phyloP scores from a whole-genome alignment of 176 grass and related monocot species.

The Phyllostachys edulis region DNA sequence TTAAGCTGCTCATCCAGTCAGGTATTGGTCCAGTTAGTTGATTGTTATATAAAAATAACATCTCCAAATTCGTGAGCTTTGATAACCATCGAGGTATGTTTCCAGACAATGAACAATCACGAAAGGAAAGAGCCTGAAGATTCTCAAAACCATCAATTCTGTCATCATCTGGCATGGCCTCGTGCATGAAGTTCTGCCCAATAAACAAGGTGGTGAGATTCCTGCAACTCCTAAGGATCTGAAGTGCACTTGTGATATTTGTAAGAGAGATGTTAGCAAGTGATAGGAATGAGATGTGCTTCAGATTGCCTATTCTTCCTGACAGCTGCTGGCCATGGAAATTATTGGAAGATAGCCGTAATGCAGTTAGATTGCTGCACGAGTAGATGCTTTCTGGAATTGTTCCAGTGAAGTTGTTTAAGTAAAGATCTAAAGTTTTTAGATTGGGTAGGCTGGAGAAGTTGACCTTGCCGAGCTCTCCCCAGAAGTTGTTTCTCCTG shows the following conservation, averaged over 20 bases:
- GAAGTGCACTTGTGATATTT: constrained; percentile 38
- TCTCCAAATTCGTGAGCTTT: constrained; percentile 31
- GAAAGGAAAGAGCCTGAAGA: constrained; percentile 15
- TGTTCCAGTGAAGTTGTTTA: constrained; percentile 33
- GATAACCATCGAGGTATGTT: constrained; percentile 43
- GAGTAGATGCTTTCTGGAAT: constrained; percentile 58
- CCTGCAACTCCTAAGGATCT: constrained; percentile 27
- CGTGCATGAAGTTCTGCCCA: constrained; percentile 13
- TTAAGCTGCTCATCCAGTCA: constrained; percentile 40
- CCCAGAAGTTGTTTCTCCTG: constrained; percentile 30
- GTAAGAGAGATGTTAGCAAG: constrained; percentile 11
- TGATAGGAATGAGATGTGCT: constrained; percentile 40
- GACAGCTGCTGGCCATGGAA: constrained; percentile 31
- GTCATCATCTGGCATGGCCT: too few species aligned
- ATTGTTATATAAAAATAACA: constrained; percentile 37
- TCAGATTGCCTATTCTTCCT: constrained; percentile 24
- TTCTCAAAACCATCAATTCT: too few species aligned
- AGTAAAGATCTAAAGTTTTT: constrained; percentile 25
- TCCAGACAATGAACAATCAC: constrained; percentile 36
- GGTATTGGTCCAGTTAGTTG: constrained; percentile 30
- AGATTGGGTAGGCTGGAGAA: constrained; percentile 45
- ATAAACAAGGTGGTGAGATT: constrained; percentile 42
- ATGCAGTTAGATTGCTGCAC: constrained; percentile 38
- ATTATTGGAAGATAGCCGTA: background rate
- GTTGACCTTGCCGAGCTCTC: constrained; percentile 41